A percentile compares a stretch with the other conserved stretches of the same genome.
phyloP scores from a whole-genome alignment of 192 early-diverging fungal species.

The Gryganskiella cystojenkinii region DNA sequence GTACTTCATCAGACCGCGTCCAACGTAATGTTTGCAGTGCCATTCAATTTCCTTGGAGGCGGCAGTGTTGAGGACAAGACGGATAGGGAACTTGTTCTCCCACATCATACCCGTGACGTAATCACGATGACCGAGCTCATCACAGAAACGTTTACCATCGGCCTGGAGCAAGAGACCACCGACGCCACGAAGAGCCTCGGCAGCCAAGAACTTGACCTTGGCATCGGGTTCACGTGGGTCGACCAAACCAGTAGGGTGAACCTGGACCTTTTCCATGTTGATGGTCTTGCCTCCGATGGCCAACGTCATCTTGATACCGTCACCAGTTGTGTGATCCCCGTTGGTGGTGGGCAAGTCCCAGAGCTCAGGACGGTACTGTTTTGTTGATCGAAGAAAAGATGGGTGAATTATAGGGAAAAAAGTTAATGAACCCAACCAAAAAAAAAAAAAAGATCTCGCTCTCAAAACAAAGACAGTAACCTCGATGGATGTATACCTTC shows the following conservation, averaged over 20 bases:
- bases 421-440: not conserved
- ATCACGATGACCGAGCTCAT: constrained; percentile 95
- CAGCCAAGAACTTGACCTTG: constrained; percentile 95
- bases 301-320: constrained; percentile 90
- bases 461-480: not conserved
- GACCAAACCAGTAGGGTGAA: constrained; percentile 97
- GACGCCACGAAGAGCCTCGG: constrained; percentile 94
- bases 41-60: constrained; percentile 91
- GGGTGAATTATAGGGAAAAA: not conserved
- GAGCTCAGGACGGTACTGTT: constrained; percentile 78
- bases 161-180: constrained; percentile 88
- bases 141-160: constrained; percentile 88
- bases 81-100: constrained; percentile 87
- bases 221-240: constrained; percentile 89
- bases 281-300: constrained; percentile 86
- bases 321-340: constrained; percentile 94
- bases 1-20: constrained; percentile 89
- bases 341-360: constrained; percentile 88
- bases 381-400: not conserved
- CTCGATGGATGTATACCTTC: constrained; percentile 48
- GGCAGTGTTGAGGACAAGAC: constrained; percentile 85
- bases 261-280: constrained; percentile 97
- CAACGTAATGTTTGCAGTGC: constrained; percentile 93
- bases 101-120: constrained; percentile 92
- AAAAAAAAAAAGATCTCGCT: not conserved